These are phyloP conservation scores for Sugiyamaella novakii DNA, from an alignment of 1,139 yeast species.

Conservation along the genomic window DNA sequence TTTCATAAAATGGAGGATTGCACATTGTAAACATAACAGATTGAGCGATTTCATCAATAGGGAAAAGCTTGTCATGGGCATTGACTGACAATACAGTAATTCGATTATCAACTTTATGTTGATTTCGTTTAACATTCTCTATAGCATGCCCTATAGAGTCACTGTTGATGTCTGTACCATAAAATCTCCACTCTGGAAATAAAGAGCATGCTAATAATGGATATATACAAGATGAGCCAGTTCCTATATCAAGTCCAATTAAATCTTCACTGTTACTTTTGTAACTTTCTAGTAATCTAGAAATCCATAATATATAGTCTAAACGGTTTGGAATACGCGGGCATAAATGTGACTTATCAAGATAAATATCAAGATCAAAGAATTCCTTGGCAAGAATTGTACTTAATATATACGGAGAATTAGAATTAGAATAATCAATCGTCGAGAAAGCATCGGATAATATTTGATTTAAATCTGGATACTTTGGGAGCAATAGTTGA, in stretches of 20 bases:
- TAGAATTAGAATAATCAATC: constrained; percentile 21
- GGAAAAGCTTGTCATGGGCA: background rate
- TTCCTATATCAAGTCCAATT: constrained; percentile 41
- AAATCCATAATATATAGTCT: constrained; percentile 34
- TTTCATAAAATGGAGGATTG: constrained; percentile 51
- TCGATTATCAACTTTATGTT: background rate
- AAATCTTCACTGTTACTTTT: constrained; percentile 1
- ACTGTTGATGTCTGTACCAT: constrained; percentile 46
- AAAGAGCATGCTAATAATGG: constrained; percentile 39
- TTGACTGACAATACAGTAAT: background rate
- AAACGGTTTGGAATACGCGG: constrained; percentile 37
- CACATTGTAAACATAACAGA: constrained; percentile 40
- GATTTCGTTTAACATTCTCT: constrained; percentile 34
- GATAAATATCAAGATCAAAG: constrained; percentile 27
- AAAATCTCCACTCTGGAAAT: constrained; percentile 33
- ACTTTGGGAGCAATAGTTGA: constrained; percentile 2
- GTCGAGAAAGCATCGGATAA: background rate
- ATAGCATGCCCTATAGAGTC: constrained; percentile 38
- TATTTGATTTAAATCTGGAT: background rate
- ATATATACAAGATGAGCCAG: constrained; percentile 49
- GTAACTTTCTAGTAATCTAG: constrained; percentile 18
- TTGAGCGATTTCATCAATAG: background rate
- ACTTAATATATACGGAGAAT: constrained; percentile 27
- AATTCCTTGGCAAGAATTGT: constrained; percentile 29
- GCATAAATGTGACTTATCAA: constrained; percentile 31